Percentiles rank a stretch among this genome's conserved stretches.
phyloP scores from a whole-genome alignment of 1,284 basidiomycete genomes.

The Ceratobasidium sp. region DNA sequence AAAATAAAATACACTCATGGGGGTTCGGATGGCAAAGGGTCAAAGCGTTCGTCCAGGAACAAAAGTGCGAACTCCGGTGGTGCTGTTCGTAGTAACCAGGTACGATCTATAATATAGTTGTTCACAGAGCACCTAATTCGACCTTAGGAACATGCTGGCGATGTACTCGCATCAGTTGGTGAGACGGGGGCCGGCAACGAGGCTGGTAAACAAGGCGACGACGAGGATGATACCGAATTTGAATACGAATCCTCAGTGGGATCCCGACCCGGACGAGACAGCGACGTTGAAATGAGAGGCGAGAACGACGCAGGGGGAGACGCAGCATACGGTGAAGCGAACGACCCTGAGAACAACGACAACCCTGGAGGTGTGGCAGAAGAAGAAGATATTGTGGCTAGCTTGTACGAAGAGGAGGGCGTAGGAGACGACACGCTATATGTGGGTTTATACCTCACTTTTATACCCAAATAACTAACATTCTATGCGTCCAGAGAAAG shows the following conservation, averaged over 20 bases:
- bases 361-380: not conserved
- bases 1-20: not conserved
- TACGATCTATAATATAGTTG: not conserved
- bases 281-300: too few species aligned
- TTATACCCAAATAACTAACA: not conserved
- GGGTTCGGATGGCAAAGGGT: not conserved
- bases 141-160: not conserved
- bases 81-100: not conserved
- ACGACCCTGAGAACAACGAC: too few species aligned
- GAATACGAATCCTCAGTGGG: too few species aligned
- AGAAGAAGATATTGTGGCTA: not conserved
- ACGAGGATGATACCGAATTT: not conserved
- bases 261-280: too few species aligned
- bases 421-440: not conserved
- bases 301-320: too few species aligned
- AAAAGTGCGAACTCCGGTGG: not conserved
- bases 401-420: not conserved
- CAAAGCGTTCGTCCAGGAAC: not conserved
- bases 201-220: not conserved
- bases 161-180: not conserved
- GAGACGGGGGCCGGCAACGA: not conserved
- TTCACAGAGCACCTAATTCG: not conserved
- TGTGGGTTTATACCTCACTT: not conserved
- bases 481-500: not conserved
- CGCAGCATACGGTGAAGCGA: too few species aligned